Percentiles rank a stretch among this genome's conserved stretches.
These are phyloP conservation scores for Colletotrichum cuscutae DNA, from an alignment of 2,329 filamentous ascomycete genomes.

Conservation along the genomic window DNA sequence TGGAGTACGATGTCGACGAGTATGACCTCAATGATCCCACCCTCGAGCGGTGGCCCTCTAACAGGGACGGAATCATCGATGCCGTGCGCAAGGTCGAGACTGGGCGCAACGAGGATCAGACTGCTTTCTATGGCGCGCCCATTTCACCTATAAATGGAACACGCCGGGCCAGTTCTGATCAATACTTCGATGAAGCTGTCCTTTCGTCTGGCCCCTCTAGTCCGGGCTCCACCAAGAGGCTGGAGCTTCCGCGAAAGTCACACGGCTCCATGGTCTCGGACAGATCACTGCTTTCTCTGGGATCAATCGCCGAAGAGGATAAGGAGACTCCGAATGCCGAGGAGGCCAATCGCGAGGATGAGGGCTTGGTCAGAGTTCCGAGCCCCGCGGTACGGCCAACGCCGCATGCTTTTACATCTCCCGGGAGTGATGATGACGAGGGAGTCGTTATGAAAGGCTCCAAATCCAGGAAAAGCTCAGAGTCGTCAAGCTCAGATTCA, in stretches of 20 bases:
- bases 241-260: conserved; percentile 41
- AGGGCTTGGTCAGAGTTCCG: conserved; percentile 39
- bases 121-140: conserved; percentile 48
- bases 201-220: conserved; percentile 49
- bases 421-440: conserved; percentile 53
- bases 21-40: conserved; percentile 59
- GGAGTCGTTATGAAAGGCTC: conserved; percentile 47
- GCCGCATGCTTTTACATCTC: conserved; percentile 37
- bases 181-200: conserved; percentile 46
- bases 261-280: conserved; percentile 42
- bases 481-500: neutral
- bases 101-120: conserved; percentile 52
- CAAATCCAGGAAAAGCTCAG: conserved; percentile 19
- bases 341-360: conserved; percentile 29
- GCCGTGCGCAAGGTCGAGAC: conserved; percentile 58
- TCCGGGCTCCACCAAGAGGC: conserved; percentile 43
- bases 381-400: conserved; percentile 40
- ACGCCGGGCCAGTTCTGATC: conserved; percentile 49
- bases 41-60: conserved; percentile 59
- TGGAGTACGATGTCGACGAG: conserved; percentile 38
- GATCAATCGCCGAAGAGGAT: conserved; percentile 55
- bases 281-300: conserved; percentile 53
- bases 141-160: conserved; percentile 48
- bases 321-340: conserved; percentile 33
- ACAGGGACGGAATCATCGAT: conserved; percentile 55